phyloP scores from a whole-genome alignment of 805 yeast species.

The Barnettozyma wickerhamii region DNA sequence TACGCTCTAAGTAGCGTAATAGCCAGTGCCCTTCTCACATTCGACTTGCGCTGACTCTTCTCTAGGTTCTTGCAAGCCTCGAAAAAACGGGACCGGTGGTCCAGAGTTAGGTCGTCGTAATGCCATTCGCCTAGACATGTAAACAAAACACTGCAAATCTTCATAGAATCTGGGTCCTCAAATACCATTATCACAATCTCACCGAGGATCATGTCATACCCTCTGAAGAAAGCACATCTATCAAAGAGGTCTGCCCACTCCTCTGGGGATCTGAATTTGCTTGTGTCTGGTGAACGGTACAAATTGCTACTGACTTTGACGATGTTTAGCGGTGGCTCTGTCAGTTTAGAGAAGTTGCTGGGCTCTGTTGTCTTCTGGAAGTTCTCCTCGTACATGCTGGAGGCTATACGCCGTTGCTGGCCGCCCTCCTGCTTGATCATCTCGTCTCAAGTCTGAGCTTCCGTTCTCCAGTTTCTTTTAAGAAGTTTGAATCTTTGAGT shows the following conservation, averaged over 20 bases:
- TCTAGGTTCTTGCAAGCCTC: slow-evolving; percentile 73
- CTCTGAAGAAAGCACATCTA: slow-evolving; percentile 49
- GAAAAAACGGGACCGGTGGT: slow-evolving; percentile 60
- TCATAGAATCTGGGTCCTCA: slow-evolving; percentile 40
- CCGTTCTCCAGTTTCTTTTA: neutral
- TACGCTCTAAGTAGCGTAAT: slow-evolving; percentile 65
- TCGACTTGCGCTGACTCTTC: slow-evolving; percentile 43
- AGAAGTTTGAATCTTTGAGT: neutral
- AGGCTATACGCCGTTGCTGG: slow-evolving; percentile 21
- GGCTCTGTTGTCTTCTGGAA: slow-evolving; percentile 11
- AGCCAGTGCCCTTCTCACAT: slow-evolving; percentile 72
- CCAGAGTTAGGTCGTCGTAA: slow-evolving; percentile 54
- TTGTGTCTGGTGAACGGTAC: slow-evolving; percentile 13
- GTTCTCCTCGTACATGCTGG: slow-evolving; percentile 23
- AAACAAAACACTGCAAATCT: slow-evolving; percentile 50
- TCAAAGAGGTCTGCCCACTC: slow-evolving; percentile 43
- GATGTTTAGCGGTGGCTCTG: slow-evolving; percentile 21
- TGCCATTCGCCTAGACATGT: slow-evolving; percentile 65
- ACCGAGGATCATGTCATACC: slow-evolving; percentile 43
- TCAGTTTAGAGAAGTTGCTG: slow-evolving; percentile 1
- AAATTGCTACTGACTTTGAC: slow-evolving; percentile 21
- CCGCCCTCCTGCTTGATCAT: too few species aligned
- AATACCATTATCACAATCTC: slow-evolving; percentile 46
- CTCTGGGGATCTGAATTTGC: slow-evolving; percentile 16
- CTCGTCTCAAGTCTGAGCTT: slow-evolving; percentile 1